A percentile compares a stretch with the other conserved stretches of the same genome.
These are phyloP conservation scores for Gymnopus androsaceus DNA, from an alignment of 1,284 basidiomycete species.

Conservation along the genomic window DNA sequence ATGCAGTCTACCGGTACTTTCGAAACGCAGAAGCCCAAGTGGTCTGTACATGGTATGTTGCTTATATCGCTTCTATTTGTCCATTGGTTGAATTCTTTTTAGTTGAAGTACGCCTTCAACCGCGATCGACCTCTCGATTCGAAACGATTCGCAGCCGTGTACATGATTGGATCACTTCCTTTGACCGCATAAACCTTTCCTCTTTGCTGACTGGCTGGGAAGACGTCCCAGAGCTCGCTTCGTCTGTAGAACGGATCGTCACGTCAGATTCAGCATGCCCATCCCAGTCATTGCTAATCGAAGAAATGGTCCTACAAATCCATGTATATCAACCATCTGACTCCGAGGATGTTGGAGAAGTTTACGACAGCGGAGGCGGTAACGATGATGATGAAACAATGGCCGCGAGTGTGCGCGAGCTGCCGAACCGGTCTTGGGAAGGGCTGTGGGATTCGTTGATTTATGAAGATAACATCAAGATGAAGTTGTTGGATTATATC, in stretches of 20 bases:
- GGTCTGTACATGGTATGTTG: conserved; percentile 61
- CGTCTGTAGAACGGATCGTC: conserved; percentile 78
- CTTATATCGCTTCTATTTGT: neutral
- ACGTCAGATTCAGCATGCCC: conserved; percentile 70
- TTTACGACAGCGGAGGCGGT: conserved; percentile 60
- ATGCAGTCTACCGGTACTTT: conserved; percentile 1
- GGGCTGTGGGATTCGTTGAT: conserved; percentile 92
- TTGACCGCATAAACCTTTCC: conserved; percentile 64
- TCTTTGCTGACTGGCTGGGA: conserved; percentile 77
- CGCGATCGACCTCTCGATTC: conserved; percentile 67
- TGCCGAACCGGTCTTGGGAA: conserved; percentile 83
- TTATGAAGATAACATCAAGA: conserved; percentile 89
- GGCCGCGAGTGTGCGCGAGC: conserved; percentile 84
- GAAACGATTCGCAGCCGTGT: conserved; percentile 72
- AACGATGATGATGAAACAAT: conserved; percentile 74
- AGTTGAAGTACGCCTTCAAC: conserved; percentile 84
- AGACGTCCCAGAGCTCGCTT: conserved; percentile 64
- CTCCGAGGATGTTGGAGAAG: conserved; percentile 75
- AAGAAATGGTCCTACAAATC: conserved; percentile 68
- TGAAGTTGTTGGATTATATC: conserved; percentile 89
- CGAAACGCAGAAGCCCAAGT: conserved; percentile 28
- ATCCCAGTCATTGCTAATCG: conserved; percentile 53
- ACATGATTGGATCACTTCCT: conserved; percentile 57
- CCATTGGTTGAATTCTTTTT: conserved; percentile 12
- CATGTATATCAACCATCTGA: conserved; percentile 87